Evolutionary conservation across 1,284 basidiomycete genomes (phyloP), one percentile per base, ranked within the genome.

Genomic region (Sanghuangporus sanghuang): DNA sequence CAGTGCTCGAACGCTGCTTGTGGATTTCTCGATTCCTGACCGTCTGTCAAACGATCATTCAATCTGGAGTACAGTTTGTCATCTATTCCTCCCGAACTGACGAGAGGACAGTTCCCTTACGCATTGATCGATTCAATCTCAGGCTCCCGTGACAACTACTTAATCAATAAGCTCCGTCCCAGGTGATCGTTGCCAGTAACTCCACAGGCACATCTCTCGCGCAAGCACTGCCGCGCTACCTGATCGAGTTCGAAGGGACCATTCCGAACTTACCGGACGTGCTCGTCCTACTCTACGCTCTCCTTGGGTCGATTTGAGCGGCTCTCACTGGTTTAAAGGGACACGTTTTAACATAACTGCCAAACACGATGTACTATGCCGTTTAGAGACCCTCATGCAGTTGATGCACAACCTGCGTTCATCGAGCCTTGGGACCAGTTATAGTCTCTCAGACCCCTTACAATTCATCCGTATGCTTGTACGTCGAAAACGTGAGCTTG

Each of bases 241-340:
- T 77, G 48, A 67, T 69, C 36, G 64, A 68, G 4, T 44, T 40
- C 58, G 66, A 49, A 38, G 27, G n/a, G 16, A 68, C 77, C 6
- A 65, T 21, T 70, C 75, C 39, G 68, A 71, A 68, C 3, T 68
- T 81, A 7, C 78, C 80, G 23, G 69, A 70, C 12, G 74, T 78
- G 39, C 84, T 87, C n/a, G 72, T 89, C 11, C 75, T 84, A 4
- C 73, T 82, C 59, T 84, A 4, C 73, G 81, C 59, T 86, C 85
- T 0, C 85, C 85, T 0, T 86, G 84, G 84, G 70, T 71, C 12
- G 87, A 90, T 68, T 67, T 86, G 2, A 73, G 78, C 36, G 68
- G 66, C 6, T 76, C 76, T 5, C 75, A 79, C 65, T 65, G 70
- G 14, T 62, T 68, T 6, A 3, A 32, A 32, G 27, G 27, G 27